These are phyloP conservation scores for Parathielavia appendiculata DNA, from an alignment of 495 filamentous ascomycete species.

Conservation along the genomic window DNA sequence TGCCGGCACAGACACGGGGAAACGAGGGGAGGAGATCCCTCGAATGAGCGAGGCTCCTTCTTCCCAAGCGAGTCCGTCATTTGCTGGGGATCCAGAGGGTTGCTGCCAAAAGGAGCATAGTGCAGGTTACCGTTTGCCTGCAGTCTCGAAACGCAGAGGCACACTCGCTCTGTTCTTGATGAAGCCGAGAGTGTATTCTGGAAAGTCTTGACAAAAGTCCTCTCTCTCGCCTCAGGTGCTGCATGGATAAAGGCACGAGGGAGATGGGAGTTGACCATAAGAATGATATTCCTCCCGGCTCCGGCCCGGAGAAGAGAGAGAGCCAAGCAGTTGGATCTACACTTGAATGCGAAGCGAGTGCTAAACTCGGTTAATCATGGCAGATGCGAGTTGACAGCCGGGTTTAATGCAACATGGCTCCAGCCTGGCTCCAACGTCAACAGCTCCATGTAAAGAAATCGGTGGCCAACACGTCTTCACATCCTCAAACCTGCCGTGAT, in stretches of 20 bases:
- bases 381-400: constrained; percentile 20
- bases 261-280: no score
- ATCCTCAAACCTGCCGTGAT: constrained; percentile 35
- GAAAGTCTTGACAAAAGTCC: no score
- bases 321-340: constrained; percentile 6
- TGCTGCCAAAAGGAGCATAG: constrained; percentile 38
- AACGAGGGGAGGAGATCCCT: constrained; percentile 22
- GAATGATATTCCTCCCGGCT: constrained; percentile 12
- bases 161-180: no score
- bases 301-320: constrained; percentile 12
- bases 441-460: no score
- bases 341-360: background rate
- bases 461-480: no score
- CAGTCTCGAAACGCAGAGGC: no score
- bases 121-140: background rate
- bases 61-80: constrained; percentile 34
- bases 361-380: no score
- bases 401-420: constrained; percentile 11
- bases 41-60: constrained; percentile 23
- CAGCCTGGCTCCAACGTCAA: no score
- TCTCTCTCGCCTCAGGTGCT: background rate
- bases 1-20: constrained; percentile 23
- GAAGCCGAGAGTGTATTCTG: background rate
- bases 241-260: background rate
- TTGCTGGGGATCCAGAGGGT: constrained; percentile 35